Conservation (phyloP, 768 basidiomycete species). For the Fomitopsis pulvina region DNA sequence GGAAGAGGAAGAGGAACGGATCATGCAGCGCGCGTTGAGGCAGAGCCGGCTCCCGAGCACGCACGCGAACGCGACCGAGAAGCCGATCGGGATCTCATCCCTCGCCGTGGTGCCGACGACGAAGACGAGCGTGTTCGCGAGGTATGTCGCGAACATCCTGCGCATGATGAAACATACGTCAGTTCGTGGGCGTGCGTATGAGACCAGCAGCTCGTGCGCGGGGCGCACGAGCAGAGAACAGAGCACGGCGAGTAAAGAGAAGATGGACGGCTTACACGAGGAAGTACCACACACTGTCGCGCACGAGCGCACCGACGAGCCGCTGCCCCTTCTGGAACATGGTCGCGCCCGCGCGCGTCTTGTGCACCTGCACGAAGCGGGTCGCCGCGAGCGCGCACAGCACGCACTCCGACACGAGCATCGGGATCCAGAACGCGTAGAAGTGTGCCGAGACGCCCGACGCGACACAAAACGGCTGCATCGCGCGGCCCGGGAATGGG, state of each 20-base stretch:
- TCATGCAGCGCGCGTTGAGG: conserved; percentile 42
- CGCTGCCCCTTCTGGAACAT: conserved; percentile 36
- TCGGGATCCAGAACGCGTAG: conserved; percentile 56
- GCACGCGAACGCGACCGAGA: conserved; percentile 52
- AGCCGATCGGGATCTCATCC: conserved; percentile 50
- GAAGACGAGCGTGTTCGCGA: conserved; percentile 34
- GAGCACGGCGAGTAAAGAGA: not conserved
- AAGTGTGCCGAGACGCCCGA: conserved; percentile 33
- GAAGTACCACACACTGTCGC: conserved; percentile 54
- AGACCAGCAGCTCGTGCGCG: not conserved
- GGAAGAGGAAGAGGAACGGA: conserved; percentile 6
- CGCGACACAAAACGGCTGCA: conserved; percentile 39
- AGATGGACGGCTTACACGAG: conserved; percentile 35
- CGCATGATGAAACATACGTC: not conserved
- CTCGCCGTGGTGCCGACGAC: conserved; percentile 14
- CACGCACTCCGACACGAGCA: conserved; percentile 46
- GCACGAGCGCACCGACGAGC: conserved; percentile 43
- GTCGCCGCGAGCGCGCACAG: conserved; percentile 46
- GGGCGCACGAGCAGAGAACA: too few relatives aligned
- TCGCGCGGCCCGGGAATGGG: conserved; percentile 10
- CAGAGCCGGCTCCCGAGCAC: conserved; percentile 51
- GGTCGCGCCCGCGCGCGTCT: conserved; percentile 27
- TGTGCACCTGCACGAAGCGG: conserved; percentile 43
- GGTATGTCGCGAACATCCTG: conserved; percentile 51
- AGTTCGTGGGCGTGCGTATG: not conserved